Base-by-base conservation (phyloP, 2,329 filamentous ascomycete genomes). In the Biscogniauxia sp. region DNA sequence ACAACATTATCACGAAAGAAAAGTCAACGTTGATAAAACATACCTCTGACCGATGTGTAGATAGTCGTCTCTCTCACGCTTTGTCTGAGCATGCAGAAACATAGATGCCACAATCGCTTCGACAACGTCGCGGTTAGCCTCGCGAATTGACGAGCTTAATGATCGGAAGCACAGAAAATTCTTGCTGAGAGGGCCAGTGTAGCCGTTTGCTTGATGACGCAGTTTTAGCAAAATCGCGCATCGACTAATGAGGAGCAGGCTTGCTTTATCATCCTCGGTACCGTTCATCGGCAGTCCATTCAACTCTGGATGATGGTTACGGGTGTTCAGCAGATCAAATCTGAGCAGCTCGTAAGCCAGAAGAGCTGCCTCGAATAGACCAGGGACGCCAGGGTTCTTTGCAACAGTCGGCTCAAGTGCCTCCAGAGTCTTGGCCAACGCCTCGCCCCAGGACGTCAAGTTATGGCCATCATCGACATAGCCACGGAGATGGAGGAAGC, bases 181-280 rank as follows among this genome's bases (percentile, higher is more conserved):
- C 75, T 95, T 89, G 80, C 93, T 97, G 1, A 99, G 83, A 1
- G 95, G 94, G 0, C 95, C 95, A 1, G 94, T 97, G 76, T 97
- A 99, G 28, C 95, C 95, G 68, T 94, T 93, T 3, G 85, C 83
- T 68, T 91, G 85, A 74, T 99, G 95, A 32, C 88, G 86, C 63
- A 98, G 82, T 71, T 90, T 92, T 56, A 93, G 85, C 60, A 98
- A 81, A 57, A 91, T 93, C 15, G 93, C 91, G 63, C 93, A 89
- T 49, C 95, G 89, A 67, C 93, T 95, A 69, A 98, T 88, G 52
- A 99, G 83, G 58, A 95, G 83, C 52, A 93, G 87, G 70, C 89
- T 89, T 32, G 84, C 82, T 73, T 91, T 92, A 66, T 97, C 93
- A 50, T 91, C 86, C 3, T 90, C 90, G 73, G 74, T 77, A 51